These are phyloP conservation scores for Phytopythium kandeliae DNA, from an alignment of 352 stramenopile genomes.

Conservation along the genomic window DNA sequence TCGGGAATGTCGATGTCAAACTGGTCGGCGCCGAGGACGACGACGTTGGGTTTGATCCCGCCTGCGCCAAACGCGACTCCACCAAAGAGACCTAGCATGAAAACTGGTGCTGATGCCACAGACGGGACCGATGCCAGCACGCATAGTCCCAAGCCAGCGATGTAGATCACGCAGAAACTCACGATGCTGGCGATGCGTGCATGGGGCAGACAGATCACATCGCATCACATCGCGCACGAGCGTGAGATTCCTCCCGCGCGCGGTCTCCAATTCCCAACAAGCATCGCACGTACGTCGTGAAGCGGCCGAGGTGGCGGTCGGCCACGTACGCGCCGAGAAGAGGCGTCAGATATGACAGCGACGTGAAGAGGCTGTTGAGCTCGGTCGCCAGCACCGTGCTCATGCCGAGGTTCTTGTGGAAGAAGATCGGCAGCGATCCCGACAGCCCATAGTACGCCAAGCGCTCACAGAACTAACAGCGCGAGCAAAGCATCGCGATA, in stretches of 20 bases:
- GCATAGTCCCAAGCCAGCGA: slow-evolving; percentile 60
- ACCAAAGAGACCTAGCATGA: slow-evolving; percentile 82
- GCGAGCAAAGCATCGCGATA: neutral
- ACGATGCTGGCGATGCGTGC: slow-evolving; percentile 48
- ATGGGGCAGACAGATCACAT: too few species aligned
- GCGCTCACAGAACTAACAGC: slow-evolving; percentile 65
- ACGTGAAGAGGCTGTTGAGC: slow-evolving; percentile 83
- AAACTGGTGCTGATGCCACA: slow-evolving; percentile 58
- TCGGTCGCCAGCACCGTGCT: slow-evolving; percentile 79
- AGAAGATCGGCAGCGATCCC: slow-evolving; percentile 83
- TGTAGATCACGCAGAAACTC: slow-evolving; percentile 69
- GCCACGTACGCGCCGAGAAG: slow-evolving; percentile 78
- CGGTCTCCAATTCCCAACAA: neutral
- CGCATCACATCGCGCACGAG: too few species aligned
- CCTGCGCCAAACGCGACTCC: slow-evolving; percentile 63
- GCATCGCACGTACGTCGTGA: slow-evolving; percentile 42
- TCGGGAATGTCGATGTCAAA: slow-evolving; percentile 69
- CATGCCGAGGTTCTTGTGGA: slow-evolving; percentile 79
- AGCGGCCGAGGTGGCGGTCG: slow-evolving; percentile 73
- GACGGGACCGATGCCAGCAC: slow-evolving; percentile 51
- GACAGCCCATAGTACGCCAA: slow-evolving; percentile 81
- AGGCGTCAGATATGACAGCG: slow-evolving; percentile 80
- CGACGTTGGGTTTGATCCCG: slow-evolving; percentile 75
- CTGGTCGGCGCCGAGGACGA: slow-evolving; percentile 74
- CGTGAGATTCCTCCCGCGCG: neutral